These are phyloP conservation scores for Byssochlamys sp. DNA, from an alignment of 2,329 filamentous ascomycete genomes.

Conservation along the genomic window DNA sequence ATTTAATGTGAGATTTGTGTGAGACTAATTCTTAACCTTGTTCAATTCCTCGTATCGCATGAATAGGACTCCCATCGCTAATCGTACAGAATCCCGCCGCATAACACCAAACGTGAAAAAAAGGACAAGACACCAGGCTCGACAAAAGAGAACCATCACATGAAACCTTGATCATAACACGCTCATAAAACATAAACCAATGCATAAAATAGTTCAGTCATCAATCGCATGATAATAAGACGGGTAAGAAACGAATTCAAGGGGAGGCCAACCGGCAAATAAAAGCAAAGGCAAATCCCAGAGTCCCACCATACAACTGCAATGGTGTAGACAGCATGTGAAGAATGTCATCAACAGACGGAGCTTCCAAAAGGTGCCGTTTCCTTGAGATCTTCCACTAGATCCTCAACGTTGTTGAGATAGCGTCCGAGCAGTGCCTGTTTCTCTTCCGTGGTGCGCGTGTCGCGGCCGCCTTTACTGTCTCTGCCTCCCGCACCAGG, in stretches of 20 bases:
- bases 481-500: conserved; percentile 14
- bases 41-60: background rate
- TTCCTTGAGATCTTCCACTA: conserved; percentile 74
- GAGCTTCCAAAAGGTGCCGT: conserved; percentile 61
- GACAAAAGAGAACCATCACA: background rate
- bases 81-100: background rate
- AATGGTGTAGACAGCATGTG: background rate
- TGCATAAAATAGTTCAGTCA: background rate
- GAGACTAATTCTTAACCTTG: background rate
- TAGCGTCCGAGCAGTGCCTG: conserved; percentile 67
- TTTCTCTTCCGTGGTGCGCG: conserved; percentile 69
- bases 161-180: background rate
- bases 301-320: too few species aligned
- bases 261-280: background rate
- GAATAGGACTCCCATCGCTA: background rate
- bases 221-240: background rate
- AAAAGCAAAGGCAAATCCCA: background rate
- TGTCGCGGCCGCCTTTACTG: conserved; percentile 29
- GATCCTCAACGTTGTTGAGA: conserved; percentile 70
- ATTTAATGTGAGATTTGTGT: background rate
- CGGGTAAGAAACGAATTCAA: background rate
- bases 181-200: background rate
- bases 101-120: background rate
- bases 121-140: background rate
- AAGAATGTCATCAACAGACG: conserved; percentile 20